phyloP scores from a whole-genome alignment of 306 rosid species.

The Cercis canadensis region DNA sequence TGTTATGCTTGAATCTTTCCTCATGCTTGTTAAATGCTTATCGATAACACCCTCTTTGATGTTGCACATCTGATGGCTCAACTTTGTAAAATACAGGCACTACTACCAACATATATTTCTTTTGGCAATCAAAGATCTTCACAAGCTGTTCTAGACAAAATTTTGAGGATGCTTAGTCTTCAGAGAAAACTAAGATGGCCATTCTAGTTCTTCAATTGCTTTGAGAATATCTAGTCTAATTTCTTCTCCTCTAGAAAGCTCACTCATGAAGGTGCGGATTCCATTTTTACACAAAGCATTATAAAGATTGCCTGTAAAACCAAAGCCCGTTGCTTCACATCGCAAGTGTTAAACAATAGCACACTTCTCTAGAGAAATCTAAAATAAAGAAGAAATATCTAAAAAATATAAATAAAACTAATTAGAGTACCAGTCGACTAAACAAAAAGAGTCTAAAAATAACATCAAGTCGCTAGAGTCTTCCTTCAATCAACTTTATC shows the following conservation, averaged over 20 bases:
- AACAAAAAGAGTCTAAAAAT: too few species aligned
- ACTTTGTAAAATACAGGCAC: background rate
- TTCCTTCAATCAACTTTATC: too few species aligned
- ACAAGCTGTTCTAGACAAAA: background rate
- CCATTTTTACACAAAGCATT: background rate
- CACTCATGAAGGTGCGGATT: background rate
- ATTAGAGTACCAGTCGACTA: too few species aligned
- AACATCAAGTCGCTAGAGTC: too few species aligned
- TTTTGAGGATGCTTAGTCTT: background rate
- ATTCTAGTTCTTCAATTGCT: background rate
- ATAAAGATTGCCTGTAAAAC: background rate
- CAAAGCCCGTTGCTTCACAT: background rate
- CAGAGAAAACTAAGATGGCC: background rate
- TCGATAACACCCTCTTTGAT: background rate
- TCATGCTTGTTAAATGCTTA: background rate
- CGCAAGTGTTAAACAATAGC: too few species aligned
- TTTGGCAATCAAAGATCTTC: background rate
- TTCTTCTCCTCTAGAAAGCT: background rate
- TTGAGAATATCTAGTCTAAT: background rate
- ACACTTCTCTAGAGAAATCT: too few species aligned
- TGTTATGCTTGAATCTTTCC: background rate
- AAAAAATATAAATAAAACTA: too few species aligned
- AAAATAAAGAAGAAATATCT: too few species aligned
- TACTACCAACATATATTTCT: background rate
- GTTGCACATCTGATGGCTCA: background rate